Evolutionary conservation across 23 red algal genomes (phyloP).

Genomic region (Gracilariopsis chorda): DNA sequence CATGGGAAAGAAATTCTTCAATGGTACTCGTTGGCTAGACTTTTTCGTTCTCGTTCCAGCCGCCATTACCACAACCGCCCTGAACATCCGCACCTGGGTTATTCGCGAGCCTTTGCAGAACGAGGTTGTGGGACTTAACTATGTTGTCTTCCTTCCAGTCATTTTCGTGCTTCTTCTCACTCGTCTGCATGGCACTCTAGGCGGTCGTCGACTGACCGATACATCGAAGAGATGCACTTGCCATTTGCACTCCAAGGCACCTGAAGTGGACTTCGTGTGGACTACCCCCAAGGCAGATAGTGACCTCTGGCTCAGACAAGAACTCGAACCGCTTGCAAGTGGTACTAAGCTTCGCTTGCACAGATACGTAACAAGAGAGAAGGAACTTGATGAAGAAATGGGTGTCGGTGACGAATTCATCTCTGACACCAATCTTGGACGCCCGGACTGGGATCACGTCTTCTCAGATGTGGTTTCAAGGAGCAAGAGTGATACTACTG

Average conservation of each 20-base stretch:
- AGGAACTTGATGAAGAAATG: slow-evolving; percentile 16
- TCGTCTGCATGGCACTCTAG: slow-evolving; percentile 29
- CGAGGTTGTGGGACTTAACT: neutral
- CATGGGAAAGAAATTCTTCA: slow-evolving; percentile 4
- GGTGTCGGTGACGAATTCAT: slow-evolving; percentile 1
- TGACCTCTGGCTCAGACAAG: slow-evolving; percentile 51
- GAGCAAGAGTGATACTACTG: slow-evolving; percentile 18
- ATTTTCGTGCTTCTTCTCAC: slow-evolving; percentile 4
- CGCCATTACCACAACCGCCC: neutral
- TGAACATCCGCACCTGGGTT: neutral
- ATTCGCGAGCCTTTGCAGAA: neutral
- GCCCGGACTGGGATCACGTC: slow-evolving; percentile 61
- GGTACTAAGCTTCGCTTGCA: slow-evolving; percentile 52
- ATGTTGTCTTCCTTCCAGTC: slow-evolving; percentile 16
- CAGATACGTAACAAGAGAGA: slow-evolving; percentile 50
- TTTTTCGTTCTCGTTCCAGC: slow-evolving; percentile 25
- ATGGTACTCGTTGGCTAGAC: neutral
- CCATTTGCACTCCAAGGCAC: neutral
- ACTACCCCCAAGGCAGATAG: slow-evolving; percentile 10
- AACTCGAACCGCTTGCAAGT: slow-evolving; percentile 24
- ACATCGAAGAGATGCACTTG: neutral
- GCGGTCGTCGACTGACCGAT: slow-evolving; percentile 8
- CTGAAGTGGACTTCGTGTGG: slow-evolving; percentile 67
- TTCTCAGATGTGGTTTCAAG: slow-evolving; percentile 34
- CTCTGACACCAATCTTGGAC: neutral